phyloP scores from a whole-genome alignment of 352 stramenopile species.

The Phytophthora capsici region DNA sequence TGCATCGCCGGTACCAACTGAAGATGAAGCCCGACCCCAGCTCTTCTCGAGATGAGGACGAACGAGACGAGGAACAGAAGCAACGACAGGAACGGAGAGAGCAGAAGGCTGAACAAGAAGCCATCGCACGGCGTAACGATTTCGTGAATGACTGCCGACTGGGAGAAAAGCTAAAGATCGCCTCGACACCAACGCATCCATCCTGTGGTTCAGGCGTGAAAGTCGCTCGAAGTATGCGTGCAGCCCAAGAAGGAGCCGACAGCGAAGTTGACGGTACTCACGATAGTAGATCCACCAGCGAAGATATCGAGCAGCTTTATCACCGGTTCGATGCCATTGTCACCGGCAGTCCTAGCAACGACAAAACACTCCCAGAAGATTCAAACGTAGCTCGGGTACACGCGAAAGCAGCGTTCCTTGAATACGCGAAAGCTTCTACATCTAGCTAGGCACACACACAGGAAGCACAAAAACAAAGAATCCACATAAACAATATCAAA shows the following conservation, averaged over 20 bases:
- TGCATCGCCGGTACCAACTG: slow-evolving; percentile 25
- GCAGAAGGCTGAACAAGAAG: slow-evolving; percentile 33
- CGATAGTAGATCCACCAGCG: not conserved
- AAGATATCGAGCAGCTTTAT: slow-evolving; percentile 35
- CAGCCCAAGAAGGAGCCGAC: slow-evolving; percentile 15
- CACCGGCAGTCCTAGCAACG: slow-evolving; percentile 9
- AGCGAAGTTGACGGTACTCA: slow-evolving; percentile 2
- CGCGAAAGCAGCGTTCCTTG: slow-evolving; percentile 40
- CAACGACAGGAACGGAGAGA: slow-evolving; percentile 21
- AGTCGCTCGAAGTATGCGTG: slow-evolving; percentile 53
- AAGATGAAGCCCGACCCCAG: slow-evolving; percentile 26
- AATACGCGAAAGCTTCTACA: slow-evolving; percentile 32
- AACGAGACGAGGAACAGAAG: slow-evolving; percentile 33
- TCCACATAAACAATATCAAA: slow-evolving; percentile 23
- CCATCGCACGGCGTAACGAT: slow-evolving; percentile 24
- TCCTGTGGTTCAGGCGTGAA: slow-evolving; percentile 63
- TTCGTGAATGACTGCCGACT: slow-evolving; percentile 70
- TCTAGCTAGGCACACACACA: slow-evolving; percentile 2
- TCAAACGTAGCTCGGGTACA: slow-evolving; percentile 5
- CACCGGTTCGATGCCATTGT: slow-evolving; percentile 54
- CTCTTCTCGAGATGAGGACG: slow-evolving; percentile 29
- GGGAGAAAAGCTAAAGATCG: slow-evolving; percentile 48
- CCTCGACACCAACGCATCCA: slow-evolving; percentile 39
- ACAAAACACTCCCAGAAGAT: slow-evolving; percentile 19
- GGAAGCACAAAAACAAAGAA: not conserved